A percentile compares a stretch with the other conserved stretches of the same genome.
phyloP scores from a whole-genome alignment of 805 yeast genomes.

The Lachancea waltii region DNA sequence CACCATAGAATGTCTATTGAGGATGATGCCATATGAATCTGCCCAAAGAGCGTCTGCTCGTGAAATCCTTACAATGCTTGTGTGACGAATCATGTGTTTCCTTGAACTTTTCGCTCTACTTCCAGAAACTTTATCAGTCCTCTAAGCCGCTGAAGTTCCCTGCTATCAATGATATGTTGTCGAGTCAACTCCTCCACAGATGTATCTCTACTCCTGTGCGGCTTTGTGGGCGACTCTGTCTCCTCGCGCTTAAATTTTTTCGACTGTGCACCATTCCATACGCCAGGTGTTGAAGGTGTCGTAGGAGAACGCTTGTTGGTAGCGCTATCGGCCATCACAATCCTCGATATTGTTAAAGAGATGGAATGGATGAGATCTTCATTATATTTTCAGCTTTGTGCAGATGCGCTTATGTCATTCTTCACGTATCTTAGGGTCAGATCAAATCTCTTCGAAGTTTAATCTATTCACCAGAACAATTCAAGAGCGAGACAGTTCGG shows the following conservation, averaged over 20 bases:
- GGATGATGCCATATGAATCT: conserved; percentile 43
- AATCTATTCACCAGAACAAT: too few species aligned
- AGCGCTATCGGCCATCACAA: background rate
- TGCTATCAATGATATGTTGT: conserved; percentile 15
- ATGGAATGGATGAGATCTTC: background rate
- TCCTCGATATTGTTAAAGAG: background rate
- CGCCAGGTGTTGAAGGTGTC: conserved; percentile 13
- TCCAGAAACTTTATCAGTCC: conserved; percentile 22
- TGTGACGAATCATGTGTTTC: too few species aligned
- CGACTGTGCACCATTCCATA: conserved; percentile 8
- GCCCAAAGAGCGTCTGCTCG: conserved; percentile 40
- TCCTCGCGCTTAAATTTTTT: conserved; percentile 9
- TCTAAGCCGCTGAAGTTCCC: conserved; percentile 18
- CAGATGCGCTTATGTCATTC: too few species aligned
- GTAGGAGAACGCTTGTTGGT: conserved; percentile 18
- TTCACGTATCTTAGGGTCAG: too few species aligned
- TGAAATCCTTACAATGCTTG: conserved; percentile 21
- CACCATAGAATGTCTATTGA: conserved; percentile 34
- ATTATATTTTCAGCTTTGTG: too few species aligned
- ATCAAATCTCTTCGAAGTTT: too few species aligned
- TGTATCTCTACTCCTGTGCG: conserved; percentile 3
- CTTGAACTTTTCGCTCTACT: conserved; percentile 15
- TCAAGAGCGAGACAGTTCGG: too few species aligned
- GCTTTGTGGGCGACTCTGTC: conserved; percentile 15
- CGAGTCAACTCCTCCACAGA: conserved; percentile 11